Base-by-base conservation (phyloP, 129 eudicot genomes). In the Lonicera japonica region DNA sequence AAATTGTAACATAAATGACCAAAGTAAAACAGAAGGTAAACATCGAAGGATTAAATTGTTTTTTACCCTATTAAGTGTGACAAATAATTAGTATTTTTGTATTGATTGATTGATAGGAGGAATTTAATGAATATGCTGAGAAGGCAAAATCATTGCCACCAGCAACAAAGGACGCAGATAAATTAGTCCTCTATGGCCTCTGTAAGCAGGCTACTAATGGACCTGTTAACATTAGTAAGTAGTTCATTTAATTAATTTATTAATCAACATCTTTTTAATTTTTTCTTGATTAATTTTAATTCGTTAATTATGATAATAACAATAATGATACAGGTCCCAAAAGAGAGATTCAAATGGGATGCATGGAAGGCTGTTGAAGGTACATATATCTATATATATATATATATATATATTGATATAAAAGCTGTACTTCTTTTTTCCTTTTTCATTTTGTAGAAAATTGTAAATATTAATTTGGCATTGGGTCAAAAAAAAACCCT, bases 361-460 rank as follows among this genome's bases (percentile, higher is more conserved):
- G 80, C 86, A 18, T 83, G 90, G 90, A 79, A 83, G 78, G 78
- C 75, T 4, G 74, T 70, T 43, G 86, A 83, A 76, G 90, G 90
- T 82, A 76, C 14, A 12, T 1, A 45, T 45, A 45, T 45, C 4
- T 12, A 45, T 15, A 45, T 12, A 10, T 45, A n/a, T 82, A 76
- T 15, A 12, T 1, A 45, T 45, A 45, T 45, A 3, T 12, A 45
- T 15, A 45, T 12, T n/a, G n/a, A 10, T 45, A 10, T 45, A 15
- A 10, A 12, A 10, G n/a, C 12, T 45, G 51, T 10, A 45, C n/a
- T 10, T 45, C 1, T 45, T 45, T 4, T 45, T 11, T 11, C 11
- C 45, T 39, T 39, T 39, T 39, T 39, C 11, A 4, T 39, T 39
- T 11, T 4, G 45, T 39, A 4, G 5, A 4, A 11, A 39, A 39